Conservation (phyloP, 805 yeast genomes). For the Saccharomycopsis malanga region DNA sequence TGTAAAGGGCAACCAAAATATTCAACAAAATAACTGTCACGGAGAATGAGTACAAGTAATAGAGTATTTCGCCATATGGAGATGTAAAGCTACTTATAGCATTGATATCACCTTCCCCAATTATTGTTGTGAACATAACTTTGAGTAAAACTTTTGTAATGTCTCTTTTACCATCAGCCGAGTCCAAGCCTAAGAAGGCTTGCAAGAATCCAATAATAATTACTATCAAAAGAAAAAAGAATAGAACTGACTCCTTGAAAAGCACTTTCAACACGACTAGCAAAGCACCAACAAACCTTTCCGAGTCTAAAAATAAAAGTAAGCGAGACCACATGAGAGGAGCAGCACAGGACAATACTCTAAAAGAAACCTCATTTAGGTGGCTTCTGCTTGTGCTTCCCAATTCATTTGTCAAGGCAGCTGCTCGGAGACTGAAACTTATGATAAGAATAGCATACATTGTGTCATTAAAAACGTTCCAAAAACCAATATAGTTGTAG, state of each 20-base stretch:
- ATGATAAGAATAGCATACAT: slow-evolving; percentile 50
- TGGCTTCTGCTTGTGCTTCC: slow-evolving; percentile 7
- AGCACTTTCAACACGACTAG: slow-evolving; percentile 75
- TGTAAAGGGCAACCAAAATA: slow-evolving; percentile 76
- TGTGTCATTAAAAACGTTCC: slow-evolving; percentile 70
- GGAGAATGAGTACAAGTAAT: slow-evolving; percentile 70
- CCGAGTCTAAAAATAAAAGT: slow-evolving; percentile 68
- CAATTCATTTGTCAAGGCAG: slow-evolving; percentile 23
- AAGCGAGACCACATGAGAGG: slow-evolving; percentile 84
- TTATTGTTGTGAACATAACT: slow-evolving; percentile 61
- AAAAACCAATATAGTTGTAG: slow-evolving; percentile 58
- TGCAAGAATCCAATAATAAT: slow-evolving; percentile 77
- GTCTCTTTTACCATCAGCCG: slow-evolving; percentile 78
- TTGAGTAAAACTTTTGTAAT: slow-evolving; percentile 58
- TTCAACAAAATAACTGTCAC: slow-evolving; percentile 72
- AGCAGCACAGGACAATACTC: slow-evolving; percentile 71
- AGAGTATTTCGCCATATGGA: slow-evolving; percentile 78
- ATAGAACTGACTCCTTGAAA: slow-evolving; percentile 82
- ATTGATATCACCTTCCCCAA: slow-evolving; percentile 68
- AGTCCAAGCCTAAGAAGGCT: slow-evolving; percentile 81
- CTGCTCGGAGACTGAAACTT: slow-evolving; percentile 51
- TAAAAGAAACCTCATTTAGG: slow-evolving; percentile 36
- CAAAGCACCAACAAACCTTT: slow-evolving; percentile 81
- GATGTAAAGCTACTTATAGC: slow-evolving; percentile 69
- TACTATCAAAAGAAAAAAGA: slow-evolving; percentile 64